A percentile compares a stretch with the other conserved stretches of the same genome.
Evolutionary conservation across 768 basidiomycete genomes (phyloP).

Genomic region (Boletus speciosus): DNA sequence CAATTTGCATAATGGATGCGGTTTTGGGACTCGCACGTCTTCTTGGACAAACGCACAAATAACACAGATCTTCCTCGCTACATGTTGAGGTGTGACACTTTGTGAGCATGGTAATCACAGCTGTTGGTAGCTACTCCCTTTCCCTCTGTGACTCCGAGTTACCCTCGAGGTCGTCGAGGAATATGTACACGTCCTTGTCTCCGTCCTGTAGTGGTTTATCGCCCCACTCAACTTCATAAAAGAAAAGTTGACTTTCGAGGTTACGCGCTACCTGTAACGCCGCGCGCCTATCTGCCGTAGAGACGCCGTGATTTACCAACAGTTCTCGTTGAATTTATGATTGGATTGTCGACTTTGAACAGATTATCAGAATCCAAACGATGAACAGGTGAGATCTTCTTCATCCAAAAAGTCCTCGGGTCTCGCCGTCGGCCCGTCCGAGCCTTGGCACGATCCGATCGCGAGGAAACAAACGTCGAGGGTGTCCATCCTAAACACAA

Average conservation of each 20-base stretch:
- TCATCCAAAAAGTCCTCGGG: constrained; percentile 99
- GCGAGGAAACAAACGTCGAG: constrained; percentile 87
- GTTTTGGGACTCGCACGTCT: constrained; percentile 46
- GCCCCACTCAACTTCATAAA: constrained; percentile 97
- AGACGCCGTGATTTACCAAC: constrained; percentile 67
- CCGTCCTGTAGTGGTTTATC: constrained; percentile 77
- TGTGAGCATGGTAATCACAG: constrained; percentile 85
- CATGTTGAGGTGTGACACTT: constrained; percentile 89
- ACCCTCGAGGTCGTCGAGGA: constrained; percentile 78
- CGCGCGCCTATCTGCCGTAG: constrained; percentile 74
- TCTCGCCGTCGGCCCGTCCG: constrained; percentile 38
- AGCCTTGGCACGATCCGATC: constrained; percentile 63
- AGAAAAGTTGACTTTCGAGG: constrained; percentile 89
- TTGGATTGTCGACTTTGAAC: constrained; percentile 76
- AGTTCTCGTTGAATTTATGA: constrained; percentile 82
- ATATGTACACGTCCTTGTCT: constrained; percentile 92
- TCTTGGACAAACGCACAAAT: constrained; percentile 73
- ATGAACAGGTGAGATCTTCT: constrained; percentile 60
- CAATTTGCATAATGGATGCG: not conserved
- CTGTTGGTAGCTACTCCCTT: constrained; percentile 77
- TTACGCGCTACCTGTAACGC: constrained; percentile 88
- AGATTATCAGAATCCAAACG: constrained; percentile 2
- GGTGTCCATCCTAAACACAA: constrained; percentile 82
- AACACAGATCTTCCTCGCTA: constrained; percentile 75
- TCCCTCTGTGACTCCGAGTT: constrained; percentile 57